Percentiles rank a stretch among this genome's conserved stretches.
Evolutionary conservation across 2,329 filamentous ascomycete species (phyloP).

Genomic region (Gyromitra esculenta): DNA sequence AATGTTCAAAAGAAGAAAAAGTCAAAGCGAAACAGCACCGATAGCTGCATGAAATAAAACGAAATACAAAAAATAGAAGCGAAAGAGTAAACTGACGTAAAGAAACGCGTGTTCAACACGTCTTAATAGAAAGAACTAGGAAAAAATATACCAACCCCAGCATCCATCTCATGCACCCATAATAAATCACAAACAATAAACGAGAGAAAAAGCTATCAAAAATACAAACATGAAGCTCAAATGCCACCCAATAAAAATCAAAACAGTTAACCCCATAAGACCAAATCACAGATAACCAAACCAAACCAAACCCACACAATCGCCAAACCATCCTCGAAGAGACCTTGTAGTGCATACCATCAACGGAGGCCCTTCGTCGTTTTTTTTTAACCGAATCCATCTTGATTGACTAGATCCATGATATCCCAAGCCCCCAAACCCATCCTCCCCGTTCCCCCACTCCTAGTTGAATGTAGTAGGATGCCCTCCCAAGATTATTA

Average conservation of each 20-base stretch:
- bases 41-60: constrained; percentile 25
- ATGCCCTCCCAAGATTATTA: constrained; percentile 48
- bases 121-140: constrained; percentile 30
- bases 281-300: constrained; percentile 47
- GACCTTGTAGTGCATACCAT: constrained; percentile 20
- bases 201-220: constrained; percentile 32
- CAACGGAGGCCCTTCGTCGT: constrained; percentile 1
- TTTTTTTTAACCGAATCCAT: constrained; percentile 15
- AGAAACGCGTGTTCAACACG: constrained; percentile 52
- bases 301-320: constrained; percentile 40
- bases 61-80: constrained; percentile 53
- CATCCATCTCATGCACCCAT: constrained; percentile 50
- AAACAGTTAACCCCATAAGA: constrained; percentile 42
- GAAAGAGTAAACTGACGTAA: constrained; percentile 55
- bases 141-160: constrained; percentile 50
- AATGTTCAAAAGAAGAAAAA: constrained; percentile 42
- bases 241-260: constrained; percentile 51
- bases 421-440: constrained; percentile 49
- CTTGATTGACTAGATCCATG: constrained; percentile 42
- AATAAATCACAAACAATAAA: constrained; percentile 29
- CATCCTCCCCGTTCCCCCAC: constrained; percentile 15
- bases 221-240: constrained; percentile 52
- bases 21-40: not conserved
- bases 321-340: constrained; percentile 22
- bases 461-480: constrained; percentile 50